Percentiles rank a stretch among this genome's conserved stretches.
These are phyloP conservation scores for Grammothele lineata DNA, from an alignment of 768 basidiomycete species.

Conservation along the genomic window DNA sequence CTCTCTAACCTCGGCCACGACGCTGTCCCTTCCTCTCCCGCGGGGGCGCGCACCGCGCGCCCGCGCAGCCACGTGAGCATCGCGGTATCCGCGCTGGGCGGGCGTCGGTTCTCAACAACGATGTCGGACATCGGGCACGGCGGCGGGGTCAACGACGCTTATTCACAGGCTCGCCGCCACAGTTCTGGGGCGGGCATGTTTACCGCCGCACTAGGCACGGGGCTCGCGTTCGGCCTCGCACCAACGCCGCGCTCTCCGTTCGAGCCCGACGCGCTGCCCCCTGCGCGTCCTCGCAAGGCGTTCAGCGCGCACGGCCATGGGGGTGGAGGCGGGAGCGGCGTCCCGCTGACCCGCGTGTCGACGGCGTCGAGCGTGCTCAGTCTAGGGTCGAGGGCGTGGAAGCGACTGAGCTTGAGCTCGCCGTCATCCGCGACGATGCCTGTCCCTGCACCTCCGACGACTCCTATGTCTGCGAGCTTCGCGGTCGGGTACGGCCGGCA, in stretches of 20 bases:
- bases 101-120: constrained; percentile 8
- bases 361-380: constrained; percentile 3
- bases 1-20: constrained; percentile 6
- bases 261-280: neutral
- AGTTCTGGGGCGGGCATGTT: constrained; percentile 21
- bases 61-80: constrained; percentile 10
- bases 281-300: neutral
- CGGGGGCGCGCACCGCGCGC: constrained; percentile 4
- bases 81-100: neutral
- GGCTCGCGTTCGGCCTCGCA: constrained; percentile 21
- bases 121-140: constrained; percentile 11
- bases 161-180: too few species aligned
- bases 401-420: constrained; percentile 20
- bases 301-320: constrained; percentile 6
- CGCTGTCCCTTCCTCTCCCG: constrained; percentile 1
- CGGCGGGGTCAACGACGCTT: neutral
- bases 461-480: constrained; percentile 3
- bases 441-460: neutral
- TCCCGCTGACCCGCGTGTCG: constrained; percentile 4
- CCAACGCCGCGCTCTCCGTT: neutral
- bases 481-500: neutral
- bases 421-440: constrained; percentile 14
- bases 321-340: too few species aligned
- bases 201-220: constrained; percentile 26
- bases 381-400: constrained; percentile 15